These are phyloP conservation scores for Phtheirospermum japonicum DNA, from an alignment of 257 asterid species.

Conservation along the genomic window DNA sequence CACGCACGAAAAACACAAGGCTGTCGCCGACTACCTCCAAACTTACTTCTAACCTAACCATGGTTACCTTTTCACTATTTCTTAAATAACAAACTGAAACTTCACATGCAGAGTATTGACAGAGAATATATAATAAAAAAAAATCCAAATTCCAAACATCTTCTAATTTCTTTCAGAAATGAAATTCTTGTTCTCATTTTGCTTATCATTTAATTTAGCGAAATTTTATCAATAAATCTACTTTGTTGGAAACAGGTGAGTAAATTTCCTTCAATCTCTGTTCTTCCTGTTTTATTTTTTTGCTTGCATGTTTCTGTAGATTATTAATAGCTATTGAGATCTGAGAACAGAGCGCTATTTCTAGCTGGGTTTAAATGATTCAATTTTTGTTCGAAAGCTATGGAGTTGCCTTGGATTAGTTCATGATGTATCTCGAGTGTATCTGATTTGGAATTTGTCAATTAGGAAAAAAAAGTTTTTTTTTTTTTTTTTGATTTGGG, in stretches of 20 bases:
- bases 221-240: no score
- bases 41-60: constrained; percentile 36
- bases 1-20: no score
- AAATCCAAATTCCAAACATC: not conserved
- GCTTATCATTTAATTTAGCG: no score
- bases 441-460: constrained; percentile 28
- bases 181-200: no score
- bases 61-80: constrained; percentile 33
- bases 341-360: constrained; percentile 35
- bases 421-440: constrained; percentile 18
- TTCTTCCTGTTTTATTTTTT: constrained; percentile 15
- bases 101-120: constrained; percentile 43
- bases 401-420: constrained; percentile 24
- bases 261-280: constrained; percentile 25
- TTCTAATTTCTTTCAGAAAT: constrained; percentile 6
- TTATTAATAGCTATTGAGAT: constrained; percentile 41
- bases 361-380: constrained; percentile 25
- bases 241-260: constrained; percentile 35
- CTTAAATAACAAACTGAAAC: constrained; percentile 22
- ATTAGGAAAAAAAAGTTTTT: constrained; percentile 8
- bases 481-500: not conserved
- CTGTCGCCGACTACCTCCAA: no score
- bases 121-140: constrained; percentile 3
- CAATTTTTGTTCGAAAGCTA: constrained; percentile 22
- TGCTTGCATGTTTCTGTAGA: constrained; percentile 30